Evolutionary conservation across 108 stramenopile genomes (phyloP).

Genomic region (Skeletonema grethae): DNA sequence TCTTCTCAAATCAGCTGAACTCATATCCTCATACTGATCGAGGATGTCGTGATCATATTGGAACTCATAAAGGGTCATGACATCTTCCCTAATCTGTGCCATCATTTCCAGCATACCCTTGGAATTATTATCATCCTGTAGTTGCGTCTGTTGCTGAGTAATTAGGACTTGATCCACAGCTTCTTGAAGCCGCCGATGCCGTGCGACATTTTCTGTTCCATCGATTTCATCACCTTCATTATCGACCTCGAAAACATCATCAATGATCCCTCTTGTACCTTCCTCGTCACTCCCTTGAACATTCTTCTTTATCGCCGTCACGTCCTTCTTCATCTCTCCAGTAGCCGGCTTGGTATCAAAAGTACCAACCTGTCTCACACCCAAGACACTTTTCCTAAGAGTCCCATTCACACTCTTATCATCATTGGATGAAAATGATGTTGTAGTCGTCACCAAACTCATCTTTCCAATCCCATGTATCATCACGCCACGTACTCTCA

Average conservation of each 20-base stretch:
- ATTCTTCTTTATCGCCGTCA: not conserved
- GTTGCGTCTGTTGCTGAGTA: not conserved
- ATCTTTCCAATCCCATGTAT: constrained; percentile 73
- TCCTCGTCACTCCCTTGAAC: not conserved
- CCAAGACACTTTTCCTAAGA: constrained; percentile 24
- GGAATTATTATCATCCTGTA: not conserved
- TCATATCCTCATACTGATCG: constrained; percentile 9
- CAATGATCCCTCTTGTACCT: not conserved
- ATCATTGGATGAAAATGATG: constrained; percentile 22
- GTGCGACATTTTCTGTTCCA: not conserved
- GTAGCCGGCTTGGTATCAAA: not conserved
- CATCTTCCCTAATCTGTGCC: constrained; percentile 50
- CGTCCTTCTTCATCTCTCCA: not conserved
- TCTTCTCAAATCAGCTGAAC: constrained; percentile 5
- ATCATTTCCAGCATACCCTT: constrained; percentile 7
- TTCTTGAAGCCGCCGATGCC: constrained; percentile 37
- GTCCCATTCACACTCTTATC: not conserved
- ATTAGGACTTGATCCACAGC: constrained; percentile 11
- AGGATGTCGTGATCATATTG: constrained; percentile 13
- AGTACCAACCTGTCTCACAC: constrained; percentile 7
- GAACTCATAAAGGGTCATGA: constrained; percentile 41
- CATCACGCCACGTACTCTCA: constrained; percentile 74
- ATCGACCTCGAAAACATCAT: not conserved
- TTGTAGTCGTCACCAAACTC: constrained; percentile 58
- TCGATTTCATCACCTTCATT: not conserved